Conservation (phyloP, 2,329 filamentous ascomycete species). For the Nemania sp. region DNA sequence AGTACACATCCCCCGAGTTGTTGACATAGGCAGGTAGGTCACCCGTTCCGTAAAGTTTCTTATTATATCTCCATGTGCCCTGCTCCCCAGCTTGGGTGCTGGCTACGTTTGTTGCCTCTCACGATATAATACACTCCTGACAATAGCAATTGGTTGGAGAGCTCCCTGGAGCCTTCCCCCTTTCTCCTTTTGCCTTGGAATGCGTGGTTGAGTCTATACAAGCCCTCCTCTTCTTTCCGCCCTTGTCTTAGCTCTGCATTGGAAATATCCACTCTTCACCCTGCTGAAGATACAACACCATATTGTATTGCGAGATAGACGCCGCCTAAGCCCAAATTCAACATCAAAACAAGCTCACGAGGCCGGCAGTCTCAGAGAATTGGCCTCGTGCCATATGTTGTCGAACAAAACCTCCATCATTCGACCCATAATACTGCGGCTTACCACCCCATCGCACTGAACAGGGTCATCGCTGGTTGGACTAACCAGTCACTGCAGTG, state of each 20-base stretch:
- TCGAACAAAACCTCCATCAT: slow-evolving; percentile 23
- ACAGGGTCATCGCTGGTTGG: slow-evolving; percentile 48
- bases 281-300: not conserved
- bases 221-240: slow-evolving; percentile 1
- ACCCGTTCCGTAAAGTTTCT: slow-evolving; percentile 30
- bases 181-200: slow-evolving; percentile 5
- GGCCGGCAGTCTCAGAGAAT: slow-evolving; percentile 26
- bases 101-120: slow-evolving; percentile 5
- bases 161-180: too few relatives aligned
- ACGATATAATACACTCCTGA: slow-evolving; percentile 1
- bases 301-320: slow-evolving; percentile 1
- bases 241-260: not conserved
- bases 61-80: slow-evolving; percentile 29
- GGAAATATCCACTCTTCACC: not conserved
- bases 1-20: slow-evolving; percentile 31
- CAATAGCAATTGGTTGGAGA: not conserved
- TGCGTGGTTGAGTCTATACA: slow-evolving; percentile 14
- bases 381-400: slow-evolving; percentile 20
- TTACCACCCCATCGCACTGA: slow-evolving; percentile 42
- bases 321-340: slow-evolving; percentile 16
- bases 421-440: slow-evolving; percentile 44
- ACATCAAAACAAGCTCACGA: too few relatives aligned
- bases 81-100: slow-evolving; percentile 5
- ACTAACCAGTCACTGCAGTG: slow-evolving; percentile 43
- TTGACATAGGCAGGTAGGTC: slow-evolving; percentile 27